Conservation (phyloP, 2,329 filamentous ascomycete genomes). For the Diaporthe vexans region DNA sequence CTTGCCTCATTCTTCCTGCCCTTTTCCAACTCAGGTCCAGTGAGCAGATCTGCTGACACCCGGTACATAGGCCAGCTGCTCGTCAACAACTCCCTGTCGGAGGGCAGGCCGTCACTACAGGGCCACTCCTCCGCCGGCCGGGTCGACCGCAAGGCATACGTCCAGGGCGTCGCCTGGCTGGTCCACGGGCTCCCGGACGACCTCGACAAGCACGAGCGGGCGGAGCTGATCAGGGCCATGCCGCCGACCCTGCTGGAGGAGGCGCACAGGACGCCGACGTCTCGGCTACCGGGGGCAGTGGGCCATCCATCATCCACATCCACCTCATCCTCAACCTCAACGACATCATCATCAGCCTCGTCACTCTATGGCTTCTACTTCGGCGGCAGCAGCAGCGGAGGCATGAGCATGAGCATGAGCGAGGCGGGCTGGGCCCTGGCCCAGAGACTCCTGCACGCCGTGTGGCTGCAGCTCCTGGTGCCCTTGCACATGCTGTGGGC, state of each 20-base stretch:
- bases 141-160: slow-evolving; percentile 72
- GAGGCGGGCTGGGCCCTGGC: slow-evolving; percentile 58
- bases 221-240: slow-evolving; percentile 65
- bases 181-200: slow-evolving; percentile 73
- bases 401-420: neutral
- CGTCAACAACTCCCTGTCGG: slow-evolving; percentile 35
- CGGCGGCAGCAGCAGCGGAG: neutral
- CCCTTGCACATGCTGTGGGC: slow-evolving; percentile 72
- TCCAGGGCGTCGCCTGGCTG: slow-evolving; percentile 74
- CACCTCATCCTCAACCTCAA: neutral
- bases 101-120: neutral
- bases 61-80: slow-evolving; percentile 28
- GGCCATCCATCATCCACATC: neutral
- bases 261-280: slow-evolving; percentile 42
- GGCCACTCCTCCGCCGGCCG: slow-evolving; percentile 1
- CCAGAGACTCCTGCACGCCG: slow-evolving; percentile 69
- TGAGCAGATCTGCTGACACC: too few relatives aligned
- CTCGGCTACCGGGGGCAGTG: neutral
- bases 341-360: neutral
- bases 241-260: slow-evolving; percentile 51
- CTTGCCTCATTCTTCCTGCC: too few relatives aligned
- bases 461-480: slow-evolving; percentile 71
- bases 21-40: too few relatives aligned
- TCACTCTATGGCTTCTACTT: neutral
- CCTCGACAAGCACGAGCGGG: slow-evolving; percentile 67